Percentiles rank a stretch among this genome's conserved stretches.
Conservation (phyloP, 192 early-diverging fungal genomes). For the Coemansia sp. region DNA sequence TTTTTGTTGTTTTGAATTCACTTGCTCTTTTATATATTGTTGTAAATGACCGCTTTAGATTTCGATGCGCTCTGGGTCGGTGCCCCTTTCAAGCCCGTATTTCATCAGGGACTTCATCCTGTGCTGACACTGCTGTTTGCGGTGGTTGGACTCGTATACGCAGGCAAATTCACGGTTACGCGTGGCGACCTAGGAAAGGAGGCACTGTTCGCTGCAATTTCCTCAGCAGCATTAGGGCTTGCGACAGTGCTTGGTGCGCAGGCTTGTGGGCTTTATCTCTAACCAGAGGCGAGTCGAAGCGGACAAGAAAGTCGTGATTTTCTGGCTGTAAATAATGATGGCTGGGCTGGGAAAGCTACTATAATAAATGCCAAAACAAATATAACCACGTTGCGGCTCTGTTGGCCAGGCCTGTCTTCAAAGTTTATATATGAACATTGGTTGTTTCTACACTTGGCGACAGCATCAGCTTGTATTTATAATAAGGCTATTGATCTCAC, state of each 20-base stretch:
- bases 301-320: no score
- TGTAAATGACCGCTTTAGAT: conserved; percentile 16
- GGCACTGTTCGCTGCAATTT: conserved; percentile 28
- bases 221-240: conserved; percentile 43
- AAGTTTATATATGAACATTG: no score
- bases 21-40: neutral
- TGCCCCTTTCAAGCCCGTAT: conserved; percentile 29
- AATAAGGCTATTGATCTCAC: no score
- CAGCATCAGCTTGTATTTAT: no score
- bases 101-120: conserved; percentile 29
- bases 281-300: neutral
- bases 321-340: no score
- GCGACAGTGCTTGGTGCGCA: conserved; percentile 34
- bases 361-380: no score
- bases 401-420: no score
- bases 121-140: conserved; percentile 30
- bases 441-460: no score
- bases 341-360: no score
- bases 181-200: conserved; percentile 20
- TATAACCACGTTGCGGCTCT: no score
- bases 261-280: conserved; percentile 41
- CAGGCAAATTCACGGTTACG: conserved; percentile 42
- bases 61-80: conserved; percentile 38
- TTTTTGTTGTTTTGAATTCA: neutral
- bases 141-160: conserved; percentile 31